Evolutionary conservation across 495 filamentous ascomycete genomes (phyloP).

Genomic region (Neurospora sp.): DNA sequence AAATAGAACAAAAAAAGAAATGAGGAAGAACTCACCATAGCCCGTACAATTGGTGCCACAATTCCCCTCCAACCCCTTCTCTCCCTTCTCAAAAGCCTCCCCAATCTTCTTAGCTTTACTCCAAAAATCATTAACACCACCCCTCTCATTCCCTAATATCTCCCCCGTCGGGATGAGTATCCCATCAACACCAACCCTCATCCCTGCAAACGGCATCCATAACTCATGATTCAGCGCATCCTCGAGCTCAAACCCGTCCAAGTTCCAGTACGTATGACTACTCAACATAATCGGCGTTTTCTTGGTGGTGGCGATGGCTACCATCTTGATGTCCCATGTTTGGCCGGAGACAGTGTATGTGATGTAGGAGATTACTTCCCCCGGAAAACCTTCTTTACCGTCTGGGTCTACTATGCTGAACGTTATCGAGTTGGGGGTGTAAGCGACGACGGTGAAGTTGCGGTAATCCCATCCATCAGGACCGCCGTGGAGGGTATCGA

Average conservation of each 20-base stretch:
- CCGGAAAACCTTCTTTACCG: slow-evolving; percentile 68
- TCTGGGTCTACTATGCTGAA: slow-evolving; percentile 67
- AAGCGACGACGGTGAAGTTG: slow-evolving; percentile 66
- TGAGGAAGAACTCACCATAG: slow-evolving; percentile 47
- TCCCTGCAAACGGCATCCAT: slow-evolving; percentile 59
- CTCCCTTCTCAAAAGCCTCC: slow-evolving; percentile 38
- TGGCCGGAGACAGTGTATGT: slow-evolving; percentile 51
- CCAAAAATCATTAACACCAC: slow-evolving; percentile 66
- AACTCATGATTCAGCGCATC: slow-evolving; percentile 63
- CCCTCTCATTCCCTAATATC: slow-evolving; percentile 50
- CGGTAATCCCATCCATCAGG: slow-evolving; percentile 70
- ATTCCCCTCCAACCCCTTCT: slow-evolving; percentile 45
- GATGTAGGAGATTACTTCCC: slow-evolving; percentile 67
- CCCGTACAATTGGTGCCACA: slow-evolving; percentile 69
- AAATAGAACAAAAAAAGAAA: not conserved
- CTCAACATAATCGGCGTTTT: slow-evolving; percentile 60
- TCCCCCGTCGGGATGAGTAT: slow-evolving; percentile 73
- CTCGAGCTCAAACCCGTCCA: slow-evolving; percentile 66
- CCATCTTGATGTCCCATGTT: slow-evolving; percentile 47
- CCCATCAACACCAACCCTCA: slow-evolving; percentile 61
- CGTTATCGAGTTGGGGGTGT: slow-evolving; percentile 57
- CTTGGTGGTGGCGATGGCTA: slow-evolving; percentile 43
- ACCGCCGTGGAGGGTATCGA: slow-evolving; percentile 76
- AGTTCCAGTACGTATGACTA: slow-evolving; percentile 74
- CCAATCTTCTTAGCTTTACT: slow-evolving; percentile 66